A percentile compares a stretch with the other conserved stretches of the same genome.
phyloP scores from a whole-genome alignment of 352 stramenopile species.

The Blastocystis hominis region DNA sequence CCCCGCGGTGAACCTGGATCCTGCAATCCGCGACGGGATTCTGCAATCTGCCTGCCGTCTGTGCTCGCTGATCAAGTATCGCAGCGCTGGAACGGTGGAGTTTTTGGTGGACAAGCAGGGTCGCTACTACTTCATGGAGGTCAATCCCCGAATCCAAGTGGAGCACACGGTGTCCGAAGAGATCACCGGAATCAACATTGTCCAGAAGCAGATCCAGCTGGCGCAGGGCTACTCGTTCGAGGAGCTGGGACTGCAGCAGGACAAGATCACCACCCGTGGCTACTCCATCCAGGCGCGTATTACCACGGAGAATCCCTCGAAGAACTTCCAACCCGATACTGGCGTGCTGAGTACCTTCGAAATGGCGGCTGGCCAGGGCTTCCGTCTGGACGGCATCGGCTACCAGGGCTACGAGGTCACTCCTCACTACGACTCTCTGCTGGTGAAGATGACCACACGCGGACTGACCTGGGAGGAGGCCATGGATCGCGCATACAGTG shows the following conservation, averaged over 20 bases:
- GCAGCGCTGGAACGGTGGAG: conserved; percentile 91
- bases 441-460: conserved; percentile 91
- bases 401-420: conserved; percentile 90
- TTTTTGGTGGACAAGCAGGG: conserved; percentile 85
- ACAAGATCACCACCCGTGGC: conserved; percentile 78
- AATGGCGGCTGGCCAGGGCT: conserved; percentile 83
- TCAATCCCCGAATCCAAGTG: conserved; percentile 93
- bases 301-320: conserved; percentile 83
- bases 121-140: conserved; percentile 91
- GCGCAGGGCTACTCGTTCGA: conserved; percentile 79
- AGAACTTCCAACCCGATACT: conserved; percentile 87
- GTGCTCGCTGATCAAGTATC: conserved; percentile 79
- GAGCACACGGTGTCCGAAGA: conserved; percentile 82
- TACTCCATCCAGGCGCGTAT: conserved; percentile 92
- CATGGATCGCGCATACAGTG: conserved; percentile 81
- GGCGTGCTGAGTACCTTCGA: conserved; percentile 89
- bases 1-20: conserved; percentile 55
- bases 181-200: conserved; percentile 85
- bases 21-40: conserved; percentile 33
- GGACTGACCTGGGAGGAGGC: conserved; percentile 77
- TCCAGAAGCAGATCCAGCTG: conserved; percentile 87
- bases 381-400: conserved; percentile 84
- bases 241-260: conserved; percentile 82
- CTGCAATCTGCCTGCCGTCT: conserved; percentile 79
- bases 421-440: conserved; percentile 88